A percentile compares a stretch with the other conserved stretches of the same genome.
These are phyloP conservation scores for Zymoseptoria passerinii DNA, from an alignment of 2,329 filamentous ascomycete species.

Conservation along the genomic window DNA sequence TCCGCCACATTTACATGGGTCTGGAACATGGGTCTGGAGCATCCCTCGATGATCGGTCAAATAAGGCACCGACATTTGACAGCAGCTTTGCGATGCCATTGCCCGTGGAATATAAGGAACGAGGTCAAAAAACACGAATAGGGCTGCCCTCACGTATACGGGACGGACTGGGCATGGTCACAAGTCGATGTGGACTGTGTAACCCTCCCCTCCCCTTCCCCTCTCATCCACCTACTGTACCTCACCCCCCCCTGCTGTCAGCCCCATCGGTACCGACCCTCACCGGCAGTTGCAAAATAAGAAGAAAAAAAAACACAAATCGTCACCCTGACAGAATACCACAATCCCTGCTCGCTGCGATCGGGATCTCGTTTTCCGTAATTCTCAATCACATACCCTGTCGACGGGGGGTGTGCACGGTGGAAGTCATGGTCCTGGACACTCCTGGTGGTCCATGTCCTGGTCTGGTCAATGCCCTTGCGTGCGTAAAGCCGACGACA, in stretches of 20 bases:
- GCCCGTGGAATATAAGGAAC: no score
- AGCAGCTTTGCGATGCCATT: no score
- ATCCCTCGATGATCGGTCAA: no score
- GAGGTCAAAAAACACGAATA: no score
- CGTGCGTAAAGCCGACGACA: not conserved
- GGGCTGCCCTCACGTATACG: no score
- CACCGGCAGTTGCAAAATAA: not conserved
- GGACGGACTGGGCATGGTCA: no score
- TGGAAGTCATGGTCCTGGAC: not conserved
- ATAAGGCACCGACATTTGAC: no score
- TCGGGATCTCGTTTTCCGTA: constrained; percentile 1
- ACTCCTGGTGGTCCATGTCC: not conserved
- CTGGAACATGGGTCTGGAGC: no score
- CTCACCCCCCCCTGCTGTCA: not conserved
- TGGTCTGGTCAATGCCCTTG: not conserved
- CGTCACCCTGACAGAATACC: not conserved
- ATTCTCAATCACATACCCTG: not conserved
- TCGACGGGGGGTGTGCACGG: not conserved
- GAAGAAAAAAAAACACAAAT: not conserved
- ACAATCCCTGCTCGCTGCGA: not conserved
- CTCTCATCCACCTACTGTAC: not conserved
- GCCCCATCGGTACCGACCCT: not conserved
- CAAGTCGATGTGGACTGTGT: no score
- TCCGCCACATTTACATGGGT: no score
- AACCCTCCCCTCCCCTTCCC: not conserved